Percentiles rank a stretch among this genome's conserved stretches.
Evolutionary conservation across 2,329 filamentous ascomycete genomes (phyloP).

Genomic region (Trichoderma sp.): DNA sequence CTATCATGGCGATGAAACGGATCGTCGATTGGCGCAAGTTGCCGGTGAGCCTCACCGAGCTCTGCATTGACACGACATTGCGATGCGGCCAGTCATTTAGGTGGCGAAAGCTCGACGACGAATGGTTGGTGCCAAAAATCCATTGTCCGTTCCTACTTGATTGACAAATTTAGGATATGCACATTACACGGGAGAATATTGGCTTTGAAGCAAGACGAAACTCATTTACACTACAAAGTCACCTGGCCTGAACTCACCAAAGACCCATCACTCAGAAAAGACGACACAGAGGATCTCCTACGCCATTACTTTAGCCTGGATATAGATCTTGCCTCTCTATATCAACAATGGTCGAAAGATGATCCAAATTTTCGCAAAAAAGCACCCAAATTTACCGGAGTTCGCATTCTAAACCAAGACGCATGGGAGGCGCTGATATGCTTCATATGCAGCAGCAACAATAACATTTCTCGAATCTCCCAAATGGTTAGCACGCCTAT

Average conservation of each 20-base stretch:
- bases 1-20: conserved; percentile 47
- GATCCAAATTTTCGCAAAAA: conserved; percentile 89
- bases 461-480: conserved; percentile 93
- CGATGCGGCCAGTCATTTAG: conserved; percentile 96
- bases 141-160: not conserved
- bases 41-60: conserved; percentile 78
- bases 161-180: conserved; percentile 64
- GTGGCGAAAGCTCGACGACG: conserved; percentile 83
- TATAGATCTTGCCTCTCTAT: conserved; percentile 75
- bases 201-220: conserved; percentile 79
- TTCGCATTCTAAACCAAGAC: conserved; percentile 91
- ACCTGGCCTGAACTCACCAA: conserved; percentile 55
- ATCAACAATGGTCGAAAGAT: conserved; percentile 81
- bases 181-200: conserved; percentile 84
- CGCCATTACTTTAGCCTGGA: conserved; percentile 85
- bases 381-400: conserved; percentile 84
- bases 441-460: conserved; percentile 99
- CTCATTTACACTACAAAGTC: conserved; percentile 78
- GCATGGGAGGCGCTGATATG: conserved; percentile 92
- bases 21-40: conserved; percentile 85
- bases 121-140: conserved; percentile 64
- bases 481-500: conserved; percentile 70
- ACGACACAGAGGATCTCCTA: conserved; percentile 75
- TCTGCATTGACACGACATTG: conserved; percentile 92
- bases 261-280: conserved; percentile 42